Conservation (phyloP, 2,329 filamentous ascomycete genomes). For the Botrytis pseudocinerea region DNA sequence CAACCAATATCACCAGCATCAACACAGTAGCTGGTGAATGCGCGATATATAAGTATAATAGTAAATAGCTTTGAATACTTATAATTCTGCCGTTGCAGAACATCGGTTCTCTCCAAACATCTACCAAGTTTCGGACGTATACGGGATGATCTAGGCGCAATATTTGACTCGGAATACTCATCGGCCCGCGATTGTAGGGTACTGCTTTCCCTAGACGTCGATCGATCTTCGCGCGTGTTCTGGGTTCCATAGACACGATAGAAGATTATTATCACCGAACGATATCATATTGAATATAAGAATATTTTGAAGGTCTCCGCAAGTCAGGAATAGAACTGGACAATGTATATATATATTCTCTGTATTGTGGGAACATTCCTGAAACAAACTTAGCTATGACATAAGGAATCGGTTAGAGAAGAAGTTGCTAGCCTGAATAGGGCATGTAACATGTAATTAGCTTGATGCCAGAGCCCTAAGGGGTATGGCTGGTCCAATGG, state of each 20-base stretch:
- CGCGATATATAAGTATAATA: not conserved
- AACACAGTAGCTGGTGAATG: not conserved
- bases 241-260: not conserved
- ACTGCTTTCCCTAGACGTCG: too few species aligned
- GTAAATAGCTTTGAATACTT: not conserved
- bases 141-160: too few species aligned
- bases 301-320: not conserved
- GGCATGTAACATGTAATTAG: too few species aligned
- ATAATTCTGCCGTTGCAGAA: too few species aligned
- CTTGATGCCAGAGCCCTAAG: too few species aligned
- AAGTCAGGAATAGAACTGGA: not conserved
- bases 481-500: too few species aligned
- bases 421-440: too few species aligned
- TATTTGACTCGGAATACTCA: not conserved
- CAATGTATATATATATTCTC: not conserved
- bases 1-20: not conserved
- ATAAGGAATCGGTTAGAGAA: not conserved
- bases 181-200: too few species aligned
- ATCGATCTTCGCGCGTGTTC: too few species aligned
- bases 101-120: too few species aligned
- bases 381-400: not conserved
- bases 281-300: not conserved
- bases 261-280: not conserved
- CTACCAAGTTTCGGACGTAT: too few species aligned
- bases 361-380: not conserved